phyloP scores from a whole-genome alignment of 2,329 filamentous ascomycete species.

The Cercospora sp. region DNA sequence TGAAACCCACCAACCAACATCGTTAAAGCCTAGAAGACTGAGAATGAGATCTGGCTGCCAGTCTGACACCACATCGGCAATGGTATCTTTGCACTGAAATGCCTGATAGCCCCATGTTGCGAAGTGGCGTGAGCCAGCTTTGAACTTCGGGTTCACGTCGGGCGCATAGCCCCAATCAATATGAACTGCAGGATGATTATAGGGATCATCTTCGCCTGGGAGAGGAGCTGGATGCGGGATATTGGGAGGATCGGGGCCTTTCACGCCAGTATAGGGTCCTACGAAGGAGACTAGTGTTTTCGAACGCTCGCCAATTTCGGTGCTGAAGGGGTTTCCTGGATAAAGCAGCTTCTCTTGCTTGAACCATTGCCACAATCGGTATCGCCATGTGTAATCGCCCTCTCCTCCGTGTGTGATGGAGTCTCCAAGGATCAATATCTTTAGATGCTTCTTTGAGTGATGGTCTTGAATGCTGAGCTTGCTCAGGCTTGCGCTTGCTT shows the following conservation, averaged over 20 bases:
- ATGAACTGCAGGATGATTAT: not conserved
- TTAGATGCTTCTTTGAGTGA: slow-evolving; percentile 9
- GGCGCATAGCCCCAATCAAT: slow-evolving; percentile 38
- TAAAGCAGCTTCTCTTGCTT: slow-evolving; percentile 6
- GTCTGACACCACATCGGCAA: slow-evolving; percentile 34
- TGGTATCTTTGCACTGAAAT: slow-evolving; percentile 34
- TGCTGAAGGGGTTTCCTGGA: not conserved
- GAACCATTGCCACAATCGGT: slow-evolving; percentile 47
- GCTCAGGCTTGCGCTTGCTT: not conserved
- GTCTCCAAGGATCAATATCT: slow-evolving; percentile 31
- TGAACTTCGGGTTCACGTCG: slow-evolving; percentile 33
- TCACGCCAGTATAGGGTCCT: slow-evolving; percentile 42
- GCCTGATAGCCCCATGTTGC: slow-evolving; percentile 38
- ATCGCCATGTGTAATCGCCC: slow-evolving; percentile 49
- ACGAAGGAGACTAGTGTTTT: slow-evolving; percentile 24
- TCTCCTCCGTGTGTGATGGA: slow-evolving; percentile 36
- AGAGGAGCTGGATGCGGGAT: slow-evolving; percentile 18
- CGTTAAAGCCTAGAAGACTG: slow-evolving; percentile 32
- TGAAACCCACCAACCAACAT: slow-evolving; percentile 29
- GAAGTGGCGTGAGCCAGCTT: slow-evolving; percentile 21
- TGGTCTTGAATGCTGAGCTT: not conserved
- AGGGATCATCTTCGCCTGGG: slow-evolving; percentile 13
- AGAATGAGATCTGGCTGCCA: slow-evolving; percentile 38
- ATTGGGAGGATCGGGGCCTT: slow-evolving; percentile 38
- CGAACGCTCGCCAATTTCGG: slow-evolving; percentile 24